Base-by-base conservation (phyloP, 73 alveolate genomes). In the Paramecium primaurelia region DNA sequence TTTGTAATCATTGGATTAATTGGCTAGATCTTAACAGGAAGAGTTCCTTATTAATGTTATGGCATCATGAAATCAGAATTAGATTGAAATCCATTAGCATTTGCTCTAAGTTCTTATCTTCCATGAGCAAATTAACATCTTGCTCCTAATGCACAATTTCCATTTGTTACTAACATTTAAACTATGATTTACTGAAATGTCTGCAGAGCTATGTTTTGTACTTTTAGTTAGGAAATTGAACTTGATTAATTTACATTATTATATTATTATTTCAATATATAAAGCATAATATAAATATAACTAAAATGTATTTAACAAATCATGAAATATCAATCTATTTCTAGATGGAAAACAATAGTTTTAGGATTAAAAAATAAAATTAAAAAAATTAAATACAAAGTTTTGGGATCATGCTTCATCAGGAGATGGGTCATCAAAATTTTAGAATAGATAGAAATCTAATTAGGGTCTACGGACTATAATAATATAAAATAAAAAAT, bases 51-150 rank as follows among this genome's bases (percentile, higher is more conserved):
- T 2, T 18, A 16, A 0, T 54, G 20, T 54, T 54, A 18, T 11
- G 69, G 28, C 32, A 54, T 54, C 20, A n/a, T 18, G 32, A 54
- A 54, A 16, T 54, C 69, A 54, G 69, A 18, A 54, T 54, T 54
- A 4, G 69, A 36, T 6, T 54, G 34, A 54, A 54, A 54, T 18
- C 37, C 69, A 54, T 54, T 54, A 36, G 60, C 69, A 36, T 75
- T 75, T 0, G 22, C 20, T 75, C 88, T 75, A 22, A 75, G 59
- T 16, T 75, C 88, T 10, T 75, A 6, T 75, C 49, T 22, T 37
- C 88, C 88, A 75, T 75, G 88, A 34, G 88, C 88, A 37, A 75
- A 75, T 75, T 75, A 18, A 75, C 88, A 75, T 75, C 60, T 75
- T 10, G 60, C 38, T 6, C 88, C 88, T 75, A 75, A 20, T n/a